Evolutionary conservation across 495 filamentous ascomycete genomes (phyloP).

Genomic region (Penicillium samsonianum): DNA sequence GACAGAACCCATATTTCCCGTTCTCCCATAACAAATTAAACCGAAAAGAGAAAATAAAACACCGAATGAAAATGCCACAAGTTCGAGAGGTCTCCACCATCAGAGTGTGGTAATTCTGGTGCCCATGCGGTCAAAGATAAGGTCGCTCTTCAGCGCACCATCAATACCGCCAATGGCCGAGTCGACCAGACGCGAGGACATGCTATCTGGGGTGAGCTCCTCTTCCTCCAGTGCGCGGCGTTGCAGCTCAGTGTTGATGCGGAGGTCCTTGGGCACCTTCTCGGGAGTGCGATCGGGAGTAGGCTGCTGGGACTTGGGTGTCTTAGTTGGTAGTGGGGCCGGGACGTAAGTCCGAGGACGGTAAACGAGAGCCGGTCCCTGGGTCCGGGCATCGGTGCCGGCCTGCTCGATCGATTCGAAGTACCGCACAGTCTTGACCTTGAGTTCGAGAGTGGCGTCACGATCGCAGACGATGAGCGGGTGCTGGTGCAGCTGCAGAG

Average conservation of each 20-base stretch:
- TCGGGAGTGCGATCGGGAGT: conserved; percentile 32
- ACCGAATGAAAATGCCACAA: conserved; percentile 5
- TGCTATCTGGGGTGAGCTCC: conserved; percentile 66
- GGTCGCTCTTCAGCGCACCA: conserved; percentile 40
- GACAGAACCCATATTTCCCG: conserved; percentile 12
- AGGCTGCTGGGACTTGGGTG: conserved; percentile 25
- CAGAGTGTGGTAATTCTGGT: conserved; percentile 39
- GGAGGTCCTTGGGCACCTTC: conserved; percentile 45
- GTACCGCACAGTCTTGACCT: conserved; percentile 81
- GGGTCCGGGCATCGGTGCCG: conserved; percentile 55
- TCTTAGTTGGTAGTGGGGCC: conserved; percentile 35
- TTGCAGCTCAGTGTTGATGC: conserved; percentile 47
- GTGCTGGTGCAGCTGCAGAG: conserved; percentile 76
- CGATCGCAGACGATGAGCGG: conserved; percentile 82
- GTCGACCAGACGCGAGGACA: conserved; percentile 64
- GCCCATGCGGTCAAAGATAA: conserved; percentile 48
- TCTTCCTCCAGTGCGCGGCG: conserved; percentile 43
- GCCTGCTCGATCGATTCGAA: conserved; percentile 65
- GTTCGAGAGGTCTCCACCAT: not conserved
- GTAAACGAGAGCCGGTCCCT: conserved; percentile 56
- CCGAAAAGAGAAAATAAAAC: conserved; percentile 4
- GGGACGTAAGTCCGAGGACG: conserved; percentile 44
- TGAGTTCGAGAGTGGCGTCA: conserved; percentile 79
- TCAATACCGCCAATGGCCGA: conserved; percentile 51
- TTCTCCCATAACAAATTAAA: conserved; percentile 11